phyloP scores from a whole-genome alignment of 345 rosid genomes.

The Arabidopsis suecica region DNA sequence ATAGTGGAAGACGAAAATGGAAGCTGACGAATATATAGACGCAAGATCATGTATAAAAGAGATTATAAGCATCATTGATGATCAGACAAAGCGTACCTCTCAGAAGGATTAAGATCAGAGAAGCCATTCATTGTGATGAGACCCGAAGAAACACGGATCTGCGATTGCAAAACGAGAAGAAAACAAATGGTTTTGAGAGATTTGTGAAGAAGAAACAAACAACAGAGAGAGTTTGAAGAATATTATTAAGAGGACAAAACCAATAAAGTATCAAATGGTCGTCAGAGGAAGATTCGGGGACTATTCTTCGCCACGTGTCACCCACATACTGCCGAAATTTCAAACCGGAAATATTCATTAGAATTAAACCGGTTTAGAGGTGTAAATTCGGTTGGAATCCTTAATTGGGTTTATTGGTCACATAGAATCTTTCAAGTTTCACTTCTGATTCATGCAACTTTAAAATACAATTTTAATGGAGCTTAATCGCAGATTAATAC shows the following conservation, averaged over 20 bases:
- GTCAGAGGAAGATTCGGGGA: slow-evolving; percentile 38
- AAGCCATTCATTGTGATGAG: slow-evolving; percentile 39
- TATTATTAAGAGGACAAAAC: neutral
- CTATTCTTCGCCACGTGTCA: slow-evolving; percentile 36
- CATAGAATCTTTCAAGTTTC: neutral
- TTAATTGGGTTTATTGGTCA: neutral
- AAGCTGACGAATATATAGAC: neutral
- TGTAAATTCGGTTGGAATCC: neutral
- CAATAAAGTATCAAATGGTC: slow-evolving; percentile 19
- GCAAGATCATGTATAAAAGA: neutral
- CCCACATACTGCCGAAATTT: neutral
- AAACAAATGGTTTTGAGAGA: slow-evolving; percentile 19
- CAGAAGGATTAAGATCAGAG: slow-evolving; percentile 37
- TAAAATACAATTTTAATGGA: neutral
- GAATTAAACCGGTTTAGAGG: slow-evolving; percentile 10
- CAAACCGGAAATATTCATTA: slow-evolving; percentile 11
- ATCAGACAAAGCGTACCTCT: slow-evolving; percentile 32
- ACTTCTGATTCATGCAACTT: neutral
- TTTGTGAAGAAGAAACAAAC: neutral
- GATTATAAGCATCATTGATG: neutral
- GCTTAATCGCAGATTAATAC: neutral
- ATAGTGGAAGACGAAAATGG: neutral
- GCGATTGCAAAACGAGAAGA: slow-evolving; percentile 8
- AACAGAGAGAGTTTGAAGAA: slow-evolving; percentile 13
- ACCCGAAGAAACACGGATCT: neutral